These are phyloP conservation scores for Auxenochlorella protothecoides DNA, from an alignment of 139 green algal species.

Conservation along the genomic window DNA sequence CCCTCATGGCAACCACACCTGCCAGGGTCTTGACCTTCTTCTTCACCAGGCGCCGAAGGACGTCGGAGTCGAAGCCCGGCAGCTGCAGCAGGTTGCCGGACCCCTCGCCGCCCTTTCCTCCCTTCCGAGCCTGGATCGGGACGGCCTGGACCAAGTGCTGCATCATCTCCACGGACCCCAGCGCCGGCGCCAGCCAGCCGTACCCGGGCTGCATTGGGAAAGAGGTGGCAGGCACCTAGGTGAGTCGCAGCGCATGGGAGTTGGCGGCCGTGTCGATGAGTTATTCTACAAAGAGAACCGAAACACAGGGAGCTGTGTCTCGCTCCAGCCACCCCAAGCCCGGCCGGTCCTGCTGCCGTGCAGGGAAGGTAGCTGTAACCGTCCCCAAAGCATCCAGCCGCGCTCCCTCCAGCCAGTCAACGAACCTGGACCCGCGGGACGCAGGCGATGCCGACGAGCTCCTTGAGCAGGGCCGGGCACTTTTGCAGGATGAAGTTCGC, in stretches of 20 bases:
- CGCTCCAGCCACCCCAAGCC: too few relatives aligned
- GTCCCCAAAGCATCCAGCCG: too few relatives aligned
- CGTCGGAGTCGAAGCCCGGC: conserved; percentile 54
- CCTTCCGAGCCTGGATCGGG: conserved; percentile 18
- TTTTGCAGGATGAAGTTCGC: conserved; percentile 60
- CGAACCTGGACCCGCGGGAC: conserved; percentile 27
- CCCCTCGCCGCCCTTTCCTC: conserved; percentile 19
- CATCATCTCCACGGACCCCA: conserved; percentile 66
- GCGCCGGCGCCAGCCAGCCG: conserved; percentile 66
- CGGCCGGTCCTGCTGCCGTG: too few relatives aligned
- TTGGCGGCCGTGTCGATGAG: too few relatives aligned
- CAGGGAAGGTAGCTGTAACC: too few relatives aligned
- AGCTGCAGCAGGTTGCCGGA: conserved; percentile 57
- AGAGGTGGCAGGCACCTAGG: too few relatives aligned
- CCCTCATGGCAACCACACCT: conserved; percentile 21
- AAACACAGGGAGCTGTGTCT: too few relatives aligned
- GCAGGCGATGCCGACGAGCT: conserved; percentile 71
- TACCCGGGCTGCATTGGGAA: conserved; percentile 20
- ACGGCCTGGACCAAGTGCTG: conserved; percentile 70
- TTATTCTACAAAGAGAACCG: too few relatives aligned
- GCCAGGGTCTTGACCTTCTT: conserved; percentile 44
- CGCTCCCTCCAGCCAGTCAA: too few relatives aligned
- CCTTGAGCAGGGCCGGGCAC: conserved; percentile 54
- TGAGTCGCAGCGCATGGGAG: too few relatives aligned
- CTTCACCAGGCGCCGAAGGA: conserved; percentile 50